Percentiles rank a stretch among this genome's conserved stretches.
Evolutionary conservation across 805 yeast species (phyloP).

Genomic region (Metschnikowia sp.): DNA sequence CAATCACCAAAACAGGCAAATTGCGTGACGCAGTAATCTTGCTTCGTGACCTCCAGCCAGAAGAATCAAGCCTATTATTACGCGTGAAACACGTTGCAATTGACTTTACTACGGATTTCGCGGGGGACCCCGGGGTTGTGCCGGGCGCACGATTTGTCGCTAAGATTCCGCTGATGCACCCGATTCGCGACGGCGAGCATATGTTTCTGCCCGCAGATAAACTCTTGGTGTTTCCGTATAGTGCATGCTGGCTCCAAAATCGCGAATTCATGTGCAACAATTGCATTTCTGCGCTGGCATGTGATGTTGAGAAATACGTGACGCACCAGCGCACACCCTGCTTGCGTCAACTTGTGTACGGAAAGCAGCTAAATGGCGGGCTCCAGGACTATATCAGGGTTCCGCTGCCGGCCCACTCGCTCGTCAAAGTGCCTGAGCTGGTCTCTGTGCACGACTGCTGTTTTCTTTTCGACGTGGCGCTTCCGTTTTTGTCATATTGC

Average conservation of each 20-base stretch:
- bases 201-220: constrained; percentile 7
- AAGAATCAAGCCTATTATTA: constrained; percentile 4
- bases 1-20: neutral
- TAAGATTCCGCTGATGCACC: constrained; percentile 21
- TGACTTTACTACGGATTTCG: constrained; percentile 12
- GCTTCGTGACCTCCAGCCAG: constrained; percentile 8
- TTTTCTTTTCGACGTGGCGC: constrained; percentile 30
- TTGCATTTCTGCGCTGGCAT: constrained; percentile 14
- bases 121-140: constrained; percentile 17
- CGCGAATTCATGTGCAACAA: constrained; percentile 16
- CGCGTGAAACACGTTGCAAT: constrained; percentile 17
- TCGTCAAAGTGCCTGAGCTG: constrained; percentile 28
- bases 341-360: constrained; percentile 24
- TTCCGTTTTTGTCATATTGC: constrained; percentile 33
- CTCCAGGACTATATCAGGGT: constrained; percentile 35
- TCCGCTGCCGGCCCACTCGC: constrained; percentile 21
- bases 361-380: constrained; percentile 37
- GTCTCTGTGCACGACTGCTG: constrained; percentile 37
- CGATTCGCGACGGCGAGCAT: neutral
- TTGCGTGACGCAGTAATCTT: constrained; percentile 13
- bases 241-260: constrained; percentile 30
- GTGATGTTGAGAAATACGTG: constrained; percentile 7
- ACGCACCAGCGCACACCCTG: constrained; percentile 23
- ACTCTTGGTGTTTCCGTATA: constrained; percentile 31
- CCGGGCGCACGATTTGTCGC: constrained; percentile 37